Conservation (phyloP, 192 early-diverging fungal species). For the Chytriomyces sp. region DNA sequence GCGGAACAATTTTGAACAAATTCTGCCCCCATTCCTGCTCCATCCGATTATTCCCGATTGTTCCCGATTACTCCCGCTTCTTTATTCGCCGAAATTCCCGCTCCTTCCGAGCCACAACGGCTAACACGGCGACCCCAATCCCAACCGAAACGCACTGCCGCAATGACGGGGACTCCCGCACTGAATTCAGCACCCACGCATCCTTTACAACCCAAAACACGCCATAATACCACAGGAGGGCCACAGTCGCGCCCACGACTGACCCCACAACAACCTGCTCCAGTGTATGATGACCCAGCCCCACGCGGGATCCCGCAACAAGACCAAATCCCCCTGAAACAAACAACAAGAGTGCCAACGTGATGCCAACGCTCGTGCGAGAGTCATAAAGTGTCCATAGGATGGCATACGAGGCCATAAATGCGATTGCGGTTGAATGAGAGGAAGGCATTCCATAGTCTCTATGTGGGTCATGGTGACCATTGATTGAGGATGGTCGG, state of each 20-base stretch:
- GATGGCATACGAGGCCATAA: background rate
- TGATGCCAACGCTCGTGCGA: background rate
- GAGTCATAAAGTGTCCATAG: background rate
- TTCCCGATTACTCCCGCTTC: background rate
- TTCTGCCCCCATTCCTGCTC: background rate
- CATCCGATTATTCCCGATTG: background rate
- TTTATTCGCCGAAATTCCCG: background rate
- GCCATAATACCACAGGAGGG: background rate
- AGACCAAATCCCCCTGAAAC: background rate
- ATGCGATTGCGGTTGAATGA: background rate
- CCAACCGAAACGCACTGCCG: background rate
- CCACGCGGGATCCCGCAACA: background rate
- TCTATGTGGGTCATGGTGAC: background rate
- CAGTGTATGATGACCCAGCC: background rate
- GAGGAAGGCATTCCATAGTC: conserved; percentile 2
- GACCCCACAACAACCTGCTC: background rate
- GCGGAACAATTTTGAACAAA: background rate
- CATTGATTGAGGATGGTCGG: background rate
- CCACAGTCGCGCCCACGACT: background rate
- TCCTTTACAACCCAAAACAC: background rate
- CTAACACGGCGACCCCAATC: background rate
- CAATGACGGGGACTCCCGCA: no score
- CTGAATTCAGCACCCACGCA: no score
- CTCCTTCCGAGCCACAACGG: background rate
- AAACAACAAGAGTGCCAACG: background rate